phyloP scores from a whole-genome alignment of 2,329 filamentous ascomycete genomes.

The Apiospora aurea region DNA sequence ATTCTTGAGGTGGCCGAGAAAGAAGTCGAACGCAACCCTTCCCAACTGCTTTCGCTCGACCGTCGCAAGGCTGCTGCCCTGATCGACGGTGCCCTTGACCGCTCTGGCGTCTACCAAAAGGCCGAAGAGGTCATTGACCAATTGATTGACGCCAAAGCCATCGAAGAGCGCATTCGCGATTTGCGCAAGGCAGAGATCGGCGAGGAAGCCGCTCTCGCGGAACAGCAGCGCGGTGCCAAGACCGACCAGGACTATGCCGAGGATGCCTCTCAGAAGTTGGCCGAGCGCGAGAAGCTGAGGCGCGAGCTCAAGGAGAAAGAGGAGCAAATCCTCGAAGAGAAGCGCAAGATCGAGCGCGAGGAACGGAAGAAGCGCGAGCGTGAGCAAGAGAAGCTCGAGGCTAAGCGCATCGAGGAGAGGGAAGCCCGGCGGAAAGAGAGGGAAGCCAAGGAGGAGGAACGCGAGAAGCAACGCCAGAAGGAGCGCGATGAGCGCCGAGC shows the following conservation, averaged over 20 bases:
- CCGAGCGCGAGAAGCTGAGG: constrained; percentile 67
- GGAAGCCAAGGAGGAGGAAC: constrained; percentile 44
- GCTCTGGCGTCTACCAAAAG: constrained; percentile 76
- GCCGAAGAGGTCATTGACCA: constrained; percentile 72
- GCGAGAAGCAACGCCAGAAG: constrained; percentile 56
- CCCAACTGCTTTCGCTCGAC: constrained; percentile 74
- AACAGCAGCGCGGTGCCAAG: constrained; percentile 70
- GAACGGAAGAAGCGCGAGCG: constrained; percentile 59
- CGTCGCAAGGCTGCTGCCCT: constrained; percentile 76
- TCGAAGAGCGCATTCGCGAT: constrained; percentile 74
- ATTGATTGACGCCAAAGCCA: constrained; percentile 72
- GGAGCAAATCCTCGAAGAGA: constrained; percentile 67
- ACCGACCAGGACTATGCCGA: constrained; percentile 77
- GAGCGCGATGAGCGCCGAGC: constrained; percentile 61
- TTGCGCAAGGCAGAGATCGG: constrained; percentile 74
- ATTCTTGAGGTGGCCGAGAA: constrained; percentile 74
- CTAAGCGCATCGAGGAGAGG: constrained; percentile 57
- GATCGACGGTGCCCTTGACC: constrained; percentile 79
- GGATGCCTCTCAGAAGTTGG: constrained; percentile 67
- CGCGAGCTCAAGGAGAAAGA: constrained; percentile 67
- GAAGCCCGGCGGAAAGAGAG: constrained; percentile 56
- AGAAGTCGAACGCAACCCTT: constrained; percentile 78
- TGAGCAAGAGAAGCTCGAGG: constrained; percentile 57
- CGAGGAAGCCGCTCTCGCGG: constrained; percentile 70
- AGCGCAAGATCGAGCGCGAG: constrained; percentile 63